phyloP scores from a whole-genome alignment of 345 rosid genomes.

The Populus ilicifolia region DNA sequence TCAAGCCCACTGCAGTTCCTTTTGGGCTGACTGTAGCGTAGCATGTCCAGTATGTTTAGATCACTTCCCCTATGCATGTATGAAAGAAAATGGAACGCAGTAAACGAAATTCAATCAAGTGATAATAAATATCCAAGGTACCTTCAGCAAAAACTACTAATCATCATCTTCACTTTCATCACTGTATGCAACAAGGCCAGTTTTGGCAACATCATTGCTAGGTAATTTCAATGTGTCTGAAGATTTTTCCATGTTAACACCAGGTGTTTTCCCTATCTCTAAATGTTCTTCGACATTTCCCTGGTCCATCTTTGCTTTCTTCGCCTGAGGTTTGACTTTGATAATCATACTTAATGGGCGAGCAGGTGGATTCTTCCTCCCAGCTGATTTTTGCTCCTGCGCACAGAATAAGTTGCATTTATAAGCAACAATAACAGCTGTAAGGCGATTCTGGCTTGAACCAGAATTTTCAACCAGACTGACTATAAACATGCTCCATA shows the following conservation, averaged over 20 bases:
- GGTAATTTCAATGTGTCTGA: conserved; percentile 26
- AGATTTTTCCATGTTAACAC: conserved; percentile 26
- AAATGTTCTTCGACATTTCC: conserved; percentile 29
- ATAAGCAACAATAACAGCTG: not conserved
- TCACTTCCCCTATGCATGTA: not conserved
- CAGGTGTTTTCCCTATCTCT: conserved; percentile 16
- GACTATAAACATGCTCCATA: not conserved
- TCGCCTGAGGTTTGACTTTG: conserved; percentile 73
- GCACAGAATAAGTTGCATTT: not conserved
- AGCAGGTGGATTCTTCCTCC: conserved; percentile 55
- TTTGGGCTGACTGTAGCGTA: not conserved
- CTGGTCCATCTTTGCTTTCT: conserved; percentile 57
- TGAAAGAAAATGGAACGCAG: not conserved
- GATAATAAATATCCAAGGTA: not conserved
- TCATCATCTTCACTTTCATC: conserved; percentile 80
- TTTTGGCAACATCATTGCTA: conserved; percentile 26
- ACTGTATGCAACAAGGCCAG: conserved; percentile 75
- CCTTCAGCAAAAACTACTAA: not conserved
- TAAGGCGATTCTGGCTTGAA: not conserved
- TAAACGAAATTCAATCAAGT: not conserved
- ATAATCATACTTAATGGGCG: conserved; percentile 55
- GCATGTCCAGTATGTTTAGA: no score
- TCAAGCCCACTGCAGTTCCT: not conserved
- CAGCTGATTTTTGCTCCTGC: conserved; percentile 51
- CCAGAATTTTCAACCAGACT: not conserved